Base-by-base conservation (phyloP, 352 stramenopile species). In the Thraustochytrium sp. region DNA sequence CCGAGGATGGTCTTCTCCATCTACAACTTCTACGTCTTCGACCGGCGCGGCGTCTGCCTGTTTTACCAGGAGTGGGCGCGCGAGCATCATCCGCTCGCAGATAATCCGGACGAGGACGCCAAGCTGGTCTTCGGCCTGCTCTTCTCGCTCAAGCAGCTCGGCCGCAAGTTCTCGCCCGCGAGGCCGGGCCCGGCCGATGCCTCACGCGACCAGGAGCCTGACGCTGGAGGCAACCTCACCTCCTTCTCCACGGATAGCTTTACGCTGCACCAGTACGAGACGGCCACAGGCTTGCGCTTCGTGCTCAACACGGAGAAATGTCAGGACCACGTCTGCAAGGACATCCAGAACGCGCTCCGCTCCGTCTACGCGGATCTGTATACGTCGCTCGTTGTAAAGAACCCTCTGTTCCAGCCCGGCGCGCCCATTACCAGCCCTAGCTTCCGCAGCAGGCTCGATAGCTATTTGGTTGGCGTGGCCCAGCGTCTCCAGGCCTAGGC, bases 1-100 rank as follows among this genome's bases (percentile, higher is more conserved):
- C n/a, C n/a, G n/a, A 44, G 0, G 2, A 80, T 42, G 53, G 40
- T 75, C 8, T 31, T 80, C 11, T 5, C 42, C 91, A 95, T 97
- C 87, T 97, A 90, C 92, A 95, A 93, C 80, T 90, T 97, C 48
- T 94, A 94, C 87, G 95, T 96, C 87, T 97, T 95, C 89, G 94
- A 93, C 85, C 91, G 93, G 49, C 90, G 86, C 44, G 92, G 93
- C 42, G 88, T 90, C 82, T 96, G 93, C 86, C 87, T 97, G 75
- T 96, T 93, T 87, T 92, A 96, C 77, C 89, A 95, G 86, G 94
- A 96, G 82, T 97, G 93, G 93, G 90, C 92, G 64, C 64, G 88
- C 8, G 89, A 94, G 89, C 85, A 89, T 86, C 23, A 88, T 34
- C 46, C 89, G 92, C 59, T 72, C 21, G 59, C 59, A 18, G 59